Conservation (phyloP, 805 yeast genomes). For the Candida lessepsii region DNA sequence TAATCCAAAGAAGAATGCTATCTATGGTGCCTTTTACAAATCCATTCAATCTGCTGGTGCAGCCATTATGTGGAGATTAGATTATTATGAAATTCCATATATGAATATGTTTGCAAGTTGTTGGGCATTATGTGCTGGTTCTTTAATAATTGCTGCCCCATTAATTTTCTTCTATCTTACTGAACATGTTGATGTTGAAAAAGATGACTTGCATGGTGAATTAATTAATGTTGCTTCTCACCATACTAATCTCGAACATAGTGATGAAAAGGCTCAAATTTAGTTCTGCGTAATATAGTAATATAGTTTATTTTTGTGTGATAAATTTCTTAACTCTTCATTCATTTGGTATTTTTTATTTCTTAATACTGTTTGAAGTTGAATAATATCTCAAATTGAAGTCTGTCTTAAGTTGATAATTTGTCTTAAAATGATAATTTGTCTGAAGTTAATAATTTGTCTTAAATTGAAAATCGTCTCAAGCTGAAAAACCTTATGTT, state of each 20-base stretch:
- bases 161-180: constrained; percentile 41
- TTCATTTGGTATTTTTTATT: too few species aligned
- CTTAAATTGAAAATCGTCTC: too few species aligned
- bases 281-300: constrained; percentile 3
- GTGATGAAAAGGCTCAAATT: constrained; percentile 6
- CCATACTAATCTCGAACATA: constrained; percentile 1
- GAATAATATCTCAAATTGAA: too few species aligned
- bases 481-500: too few species aligned
- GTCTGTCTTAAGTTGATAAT: too few species aligned
- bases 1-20: constrained; percentile 52
- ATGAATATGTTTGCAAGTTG: constrained; percentile 43
- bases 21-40: constrained; percentile 63
- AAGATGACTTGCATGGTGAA: constrained; percentile 25
- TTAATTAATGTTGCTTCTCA: constrained; percentile 4
- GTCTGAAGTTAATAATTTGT: too few species aligned
- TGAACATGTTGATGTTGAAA: constrained; percentile 40
- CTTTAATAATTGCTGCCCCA: constrained; percentile 50
- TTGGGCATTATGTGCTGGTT: constrained; percentile 51
- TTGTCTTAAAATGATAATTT: too few species aligned
- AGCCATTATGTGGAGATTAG: constrained; percentile 59
- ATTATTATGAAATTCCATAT: constrained; percentile 39
- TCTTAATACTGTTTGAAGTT: too few species aligned
- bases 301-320: neutral
- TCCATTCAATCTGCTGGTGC: constrained; percentile 65
- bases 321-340: neutral